Evolutionary conservation across 2,329 filamentous ascomycete genomes (phyloP).

Genomic region (Fusarium piperis): DNA sequence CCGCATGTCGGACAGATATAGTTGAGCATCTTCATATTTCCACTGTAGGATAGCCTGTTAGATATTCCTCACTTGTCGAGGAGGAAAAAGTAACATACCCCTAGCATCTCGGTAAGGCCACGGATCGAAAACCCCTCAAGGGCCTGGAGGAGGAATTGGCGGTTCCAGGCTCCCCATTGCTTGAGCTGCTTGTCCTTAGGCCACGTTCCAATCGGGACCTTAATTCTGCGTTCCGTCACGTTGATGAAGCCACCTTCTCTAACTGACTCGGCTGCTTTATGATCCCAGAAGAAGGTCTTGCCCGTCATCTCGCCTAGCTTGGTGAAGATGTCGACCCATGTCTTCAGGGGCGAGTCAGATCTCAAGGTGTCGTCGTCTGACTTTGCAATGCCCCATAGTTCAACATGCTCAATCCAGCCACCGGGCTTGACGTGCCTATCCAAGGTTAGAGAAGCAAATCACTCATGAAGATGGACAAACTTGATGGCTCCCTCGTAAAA

Average conservation of each 20-base stretch:
- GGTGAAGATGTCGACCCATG: slow-evolving; percentile 17
- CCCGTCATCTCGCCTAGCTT: slow-evolving; percentile 16
- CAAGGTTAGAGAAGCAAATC: rapidly evolving
- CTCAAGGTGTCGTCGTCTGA: slow-evolving; percentile 19
- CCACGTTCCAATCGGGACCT: slow-evolving; percentile 21
- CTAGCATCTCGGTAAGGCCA: slow-evolving; percentile 12
- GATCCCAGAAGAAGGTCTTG: slow-evolving; percentile 23
- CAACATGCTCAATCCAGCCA: slow-evolving; percentile 26
- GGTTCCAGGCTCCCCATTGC: slow-evolving; percentile 28
- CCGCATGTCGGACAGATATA: background rate
- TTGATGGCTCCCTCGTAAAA: slow-evolving; percentile 9
- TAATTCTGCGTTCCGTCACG: slow-evolving; percentile 15
- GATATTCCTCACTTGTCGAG: background rate
- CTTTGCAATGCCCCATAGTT: slow-evolving; percentile 19
- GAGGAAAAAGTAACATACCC: background rate
- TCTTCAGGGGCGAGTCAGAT: slow-evolving; percentile 16
- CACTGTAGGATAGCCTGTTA: background rate
- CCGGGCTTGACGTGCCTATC: slow-evolving; percentile 9
- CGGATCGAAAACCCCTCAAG: slow-evolving; percentile 27
- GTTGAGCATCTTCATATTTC: background rate
- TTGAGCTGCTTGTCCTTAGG: slow-evolving; percentile 24
- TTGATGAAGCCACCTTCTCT: slow-evolving; percentile 9
- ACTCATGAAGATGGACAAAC: background rate
- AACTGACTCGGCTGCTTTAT: slow-evolving; percentile 1
- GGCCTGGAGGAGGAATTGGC: slow-evolving; percentile 14